Percentiles rank a stretch among this genome's conserved stretches.
Conservation (phyloP, 2,329 filamentous ascomycete species). For the Fusarium setosum region DNA sequence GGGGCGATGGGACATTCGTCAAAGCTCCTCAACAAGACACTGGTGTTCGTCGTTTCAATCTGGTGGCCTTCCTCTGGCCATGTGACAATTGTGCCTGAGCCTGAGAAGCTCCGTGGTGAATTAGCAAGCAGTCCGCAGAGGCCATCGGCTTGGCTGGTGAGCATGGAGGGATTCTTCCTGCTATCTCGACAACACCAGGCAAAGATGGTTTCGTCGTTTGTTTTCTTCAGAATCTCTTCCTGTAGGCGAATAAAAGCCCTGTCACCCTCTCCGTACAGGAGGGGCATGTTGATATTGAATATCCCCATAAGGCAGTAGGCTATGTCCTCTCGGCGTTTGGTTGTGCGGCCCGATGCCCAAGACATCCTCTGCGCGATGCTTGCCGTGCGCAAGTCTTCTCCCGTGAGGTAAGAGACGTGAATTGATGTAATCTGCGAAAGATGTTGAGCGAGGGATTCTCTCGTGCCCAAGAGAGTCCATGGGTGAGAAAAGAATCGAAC, state of each 20-base stretch:
- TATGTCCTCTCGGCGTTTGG: constrained; percentile 41
- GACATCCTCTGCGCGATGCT: constrained; percentile 33
- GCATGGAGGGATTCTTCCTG: too few species aligned
- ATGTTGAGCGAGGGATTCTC: not conserved
- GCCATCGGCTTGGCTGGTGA: too few species aligned
- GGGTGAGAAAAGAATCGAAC: constrained; percentile 41
- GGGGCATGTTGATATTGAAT: constrained; percentile 45
- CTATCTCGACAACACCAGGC: too few species aligned
- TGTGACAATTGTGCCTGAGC: too few species aligned
- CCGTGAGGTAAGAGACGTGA: not conserved
- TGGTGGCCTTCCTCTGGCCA: too few species aligned
- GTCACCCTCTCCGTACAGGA: constrained; percentile 44
- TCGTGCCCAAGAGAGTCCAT: constrained; percentile 39
- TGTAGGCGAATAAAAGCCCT: constrained; percentile 39
- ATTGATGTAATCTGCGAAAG: not conserved
- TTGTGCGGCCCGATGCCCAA: constrained; percentile 42
- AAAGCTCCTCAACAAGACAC: too few species aligned
- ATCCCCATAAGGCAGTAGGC: constrained; percentile 46
- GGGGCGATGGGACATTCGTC: too few species aligned
- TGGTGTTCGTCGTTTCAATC: too few species aligned
- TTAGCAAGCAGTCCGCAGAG: too few species aligned
- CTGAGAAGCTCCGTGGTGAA: too few species aligned
- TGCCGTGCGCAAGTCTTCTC: constrained; percentile 14
- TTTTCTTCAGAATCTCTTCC: constrained; percentile 35
- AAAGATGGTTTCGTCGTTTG: constrained; percentile 8